Conservation (phyloP, 495 filamentous ascomycete species). For the Neurospora sp. region DNA sequence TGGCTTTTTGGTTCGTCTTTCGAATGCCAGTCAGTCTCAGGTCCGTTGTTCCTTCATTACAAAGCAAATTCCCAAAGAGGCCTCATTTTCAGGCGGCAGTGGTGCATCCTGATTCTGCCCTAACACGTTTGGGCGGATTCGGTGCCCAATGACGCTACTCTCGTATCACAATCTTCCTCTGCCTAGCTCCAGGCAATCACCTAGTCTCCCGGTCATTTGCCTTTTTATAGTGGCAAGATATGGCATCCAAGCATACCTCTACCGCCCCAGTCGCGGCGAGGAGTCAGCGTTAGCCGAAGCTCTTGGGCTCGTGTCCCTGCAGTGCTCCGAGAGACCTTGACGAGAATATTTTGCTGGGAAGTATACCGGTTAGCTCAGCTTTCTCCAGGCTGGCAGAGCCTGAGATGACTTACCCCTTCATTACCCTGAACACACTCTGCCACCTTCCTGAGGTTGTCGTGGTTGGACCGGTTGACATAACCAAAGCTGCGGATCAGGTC, state of each 20-base stretch:
- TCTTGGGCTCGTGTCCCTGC: constrained; percentile 39
- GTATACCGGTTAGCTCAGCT: constrained; percentile 5
- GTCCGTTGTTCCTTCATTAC: neutral
- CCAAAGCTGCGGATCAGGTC: constrained; percentile 82
- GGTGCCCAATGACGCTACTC: neutral
- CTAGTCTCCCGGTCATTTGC: neutral
- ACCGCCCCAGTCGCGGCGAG: constrained; percentile 76
- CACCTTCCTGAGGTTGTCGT: constrained; percentile 76
- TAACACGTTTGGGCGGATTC: neutral
- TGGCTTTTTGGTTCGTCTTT: neutral
- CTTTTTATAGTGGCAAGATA: constrained; percentile 56
- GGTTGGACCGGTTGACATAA: constrained; percentile 66
- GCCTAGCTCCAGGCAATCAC: neutral
- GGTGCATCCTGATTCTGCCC: neutral
- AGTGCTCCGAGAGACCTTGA: constrained; percentile 54
- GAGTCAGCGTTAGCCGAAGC: constrained; percentile 58
- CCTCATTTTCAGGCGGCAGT: neutral
- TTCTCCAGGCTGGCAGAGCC: neutral
- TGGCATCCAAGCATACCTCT: constrained; percentile 83
- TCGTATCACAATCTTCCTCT: neutral
- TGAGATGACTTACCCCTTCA: constrained; percentile 63
- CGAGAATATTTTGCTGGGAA: constrained; percentile 52
- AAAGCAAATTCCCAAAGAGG: neutral
- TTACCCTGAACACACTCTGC: constrained; percentile 75
- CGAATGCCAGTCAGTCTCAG: neutral